phyloP scores from a whole-genome alignment of 805 yeast species.

The Ascoidea asiatica region DNA sequence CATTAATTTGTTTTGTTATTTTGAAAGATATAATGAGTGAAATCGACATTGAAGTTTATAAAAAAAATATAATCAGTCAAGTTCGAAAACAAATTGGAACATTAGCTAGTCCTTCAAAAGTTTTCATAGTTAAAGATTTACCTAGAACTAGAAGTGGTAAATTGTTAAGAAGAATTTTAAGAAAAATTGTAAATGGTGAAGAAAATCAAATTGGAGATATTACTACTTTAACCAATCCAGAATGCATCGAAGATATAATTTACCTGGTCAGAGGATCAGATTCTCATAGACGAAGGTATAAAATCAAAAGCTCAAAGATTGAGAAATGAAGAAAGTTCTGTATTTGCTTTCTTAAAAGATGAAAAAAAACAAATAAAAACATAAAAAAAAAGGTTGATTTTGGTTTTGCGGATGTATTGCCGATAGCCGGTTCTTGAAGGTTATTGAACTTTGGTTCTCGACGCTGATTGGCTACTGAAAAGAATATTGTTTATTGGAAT shows the following conservation, averaged over 20 bases:
- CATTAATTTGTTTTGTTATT: constrained; percentile 87
- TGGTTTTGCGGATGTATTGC: too few relatives aligned
- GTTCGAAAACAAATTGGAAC: constrained; percentile 77
- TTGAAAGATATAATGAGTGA: constrained; percentile 37
- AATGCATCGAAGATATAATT: constrained; percentile 65
- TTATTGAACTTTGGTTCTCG: too few relatives aligned
- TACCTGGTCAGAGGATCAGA: constrained; percentile 33
- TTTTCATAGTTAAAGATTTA: constrained; percentile 67
- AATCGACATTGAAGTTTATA: constrained; percentile 17
- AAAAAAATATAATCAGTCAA: constrained; percentile 55
- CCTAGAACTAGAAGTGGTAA: constrained; percentile 98
- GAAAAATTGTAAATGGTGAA: constrained; percentile 86
- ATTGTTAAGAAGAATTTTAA: constrained; percentile 92
- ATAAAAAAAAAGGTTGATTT: too few relatives aligned
- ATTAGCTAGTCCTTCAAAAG: constrained; percentile 85
- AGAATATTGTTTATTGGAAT: too few relatives aligned
- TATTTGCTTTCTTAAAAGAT: too few relatives aligned
- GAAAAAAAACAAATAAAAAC: too few relatives aligned
- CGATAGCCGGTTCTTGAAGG: too few relatives aligned
- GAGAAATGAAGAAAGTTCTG: too few relatives aligned
- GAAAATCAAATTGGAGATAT: constrained; percentile 86
- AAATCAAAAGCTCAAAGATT: too few relatives aligned
- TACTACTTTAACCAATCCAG: constrained; percentile 82
- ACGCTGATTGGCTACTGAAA: too few relatives aligned
- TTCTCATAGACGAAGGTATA: too few relatives aligned